phyloP scores from a whole-genome alignment of 2,329 filamentous ascomycete genomes.

The Tolypocladium amazonense region DNA sequence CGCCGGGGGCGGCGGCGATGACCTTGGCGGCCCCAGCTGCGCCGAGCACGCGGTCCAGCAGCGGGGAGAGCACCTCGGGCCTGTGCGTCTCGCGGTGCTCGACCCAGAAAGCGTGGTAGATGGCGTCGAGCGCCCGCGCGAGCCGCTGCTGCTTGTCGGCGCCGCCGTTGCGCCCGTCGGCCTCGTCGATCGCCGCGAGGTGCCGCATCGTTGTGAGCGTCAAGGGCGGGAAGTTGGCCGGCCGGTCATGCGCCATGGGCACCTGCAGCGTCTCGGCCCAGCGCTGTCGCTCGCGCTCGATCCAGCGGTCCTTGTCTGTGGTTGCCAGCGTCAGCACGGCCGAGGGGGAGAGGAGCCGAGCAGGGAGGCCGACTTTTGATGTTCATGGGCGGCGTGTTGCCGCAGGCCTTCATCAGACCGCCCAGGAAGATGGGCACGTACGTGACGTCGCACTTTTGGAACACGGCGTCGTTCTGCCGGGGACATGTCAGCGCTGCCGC shows the following conservation, averaged over 20 bases:
- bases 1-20: conserved; percentile 12
- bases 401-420: conserved; percentile 25
- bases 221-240: conserved; percentile 23
- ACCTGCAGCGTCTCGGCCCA: conserved; percentile 23
- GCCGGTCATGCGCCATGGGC: conserved; percentile 18
- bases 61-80: conserved; percentile 14
- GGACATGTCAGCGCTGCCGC: background rate
- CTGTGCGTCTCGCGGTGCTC: conserved; percentile 14
- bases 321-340: background rate
- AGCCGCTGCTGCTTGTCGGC: conserved; percentile 10
- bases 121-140: conserved; percentile 17
- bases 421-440: conserved; percentile 28
- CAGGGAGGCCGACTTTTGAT: conserved; percentile 20
- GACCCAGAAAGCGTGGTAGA: conserved; percentile 22
- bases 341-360: background rate
- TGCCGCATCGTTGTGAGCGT: conserved; percentile 25
- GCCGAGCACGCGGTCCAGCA: conserved; percentile 16
- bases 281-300: conserved; percentile 16
- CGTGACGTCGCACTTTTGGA: conserved; percentile 17
- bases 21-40: conserved; percentile 15
- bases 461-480: conserved; percentile 18
- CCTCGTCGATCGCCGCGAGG: conserved; percentile 14
- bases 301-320: conserved; percentile 27
- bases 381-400: conserved; percentile 23
- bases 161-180: conserved; percentile 4